These are phyloP conservation scores for Pseudocercospora musae DNA, from an alignment of 2,329 filamentous ascomycete species.

Conservation along the genomic window DNA sequence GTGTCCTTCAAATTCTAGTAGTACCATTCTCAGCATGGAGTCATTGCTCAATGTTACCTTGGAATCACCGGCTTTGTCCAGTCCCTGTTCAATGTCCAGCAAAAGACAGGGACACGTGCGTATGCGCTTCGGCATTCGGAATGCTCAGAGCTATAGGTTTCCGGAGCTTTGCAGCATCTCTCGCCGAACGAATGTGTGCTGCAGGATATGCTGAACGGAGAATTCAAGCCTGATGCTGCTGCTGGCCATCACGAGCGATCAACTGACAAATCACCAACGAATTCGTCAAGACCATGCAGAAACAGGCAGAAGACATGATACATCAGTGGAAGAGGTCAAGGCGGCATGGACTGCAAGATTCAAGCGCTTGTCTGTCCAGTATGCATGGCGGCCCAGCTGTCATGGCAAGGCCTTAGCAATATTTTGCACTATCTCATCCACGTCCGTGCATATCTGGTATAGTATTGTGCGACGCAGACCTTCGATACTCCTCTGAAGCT, in stretches of 20 bases:
- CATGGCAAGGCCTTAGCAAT: neutral
- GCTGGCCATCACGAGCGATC: neutral
- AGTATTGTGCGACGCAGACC: constrained; percentile 18
- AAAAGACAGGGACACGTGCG: neutral
- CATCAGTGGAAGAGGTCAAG: neutral
- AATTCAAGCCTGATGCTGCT: no score
- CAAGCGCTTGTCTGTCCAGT: neutral
- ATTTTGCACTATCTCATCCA: neutral
- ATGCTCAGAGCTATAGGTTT: neutral
- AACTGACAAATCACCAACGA: neutral
- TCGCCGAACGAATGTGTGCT: neutral
- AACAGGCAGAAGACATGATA: neutral
- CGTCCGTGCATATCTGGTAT: constrained; percentile 5
- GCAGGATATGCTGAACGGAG: no score
- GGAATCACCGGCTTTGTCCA: no score
- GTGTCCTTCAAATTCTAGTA: no score
- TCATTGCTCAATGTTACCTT: neutral
- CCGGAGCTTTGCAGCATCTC: neutral
- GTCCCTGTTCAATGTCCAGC: no score
- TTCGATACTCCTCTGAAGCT: constrained; percentile 12
- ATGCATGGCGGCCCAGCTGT: neutral
- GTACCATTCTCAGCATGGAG: no score
- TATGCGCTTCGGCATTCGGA: neutral
- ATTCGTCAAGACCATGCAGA: neutral
- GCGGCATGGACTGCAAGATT: neutral